Conservation (phyloP, 2,329 filamentous ascomycete species). For the Botryosphaeria dothidea region DNA sequence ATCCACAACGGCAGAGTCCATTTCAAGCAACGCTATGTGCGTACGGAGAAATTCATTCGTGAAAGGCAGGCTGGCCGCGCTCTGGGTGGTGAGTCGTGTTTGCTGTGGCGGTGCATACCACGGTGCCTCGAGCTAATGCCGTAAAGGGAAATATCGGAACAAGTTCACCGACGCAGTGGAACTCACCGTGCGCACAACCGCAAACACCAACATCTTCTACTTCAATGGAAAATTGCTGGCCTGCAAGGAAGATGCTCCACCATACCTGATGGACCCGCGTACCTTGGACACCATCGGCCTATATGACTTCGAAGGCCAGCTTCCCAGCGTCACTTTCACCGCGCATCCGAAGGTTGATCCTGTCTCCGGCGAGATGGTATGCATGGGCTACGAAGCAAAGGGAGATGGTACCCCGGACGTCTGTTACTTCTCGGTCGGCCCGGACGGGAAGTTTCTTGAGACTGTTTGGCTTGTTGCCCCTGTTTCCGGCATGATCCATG, state of each 20-base stretch:
- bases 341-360: slow-evolving; percentile 27
- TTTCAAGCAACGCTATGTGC: slow-evolving; percentile 41
- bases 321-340: slow-evolving; percentile 22
- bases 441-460: slow-evolving; percentile 33
- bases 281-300: slow-evolving; percentile 11
- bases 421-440: slow-evolving; percentile 35
- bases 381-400: slow-evolving; percentile 38
- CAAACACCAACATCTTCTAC: slow-evolving; percentile 26
- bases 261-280: slow-evolving; percentile 23
- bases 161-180: slow-evolving; percentile 41
- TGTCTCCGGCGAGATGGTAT: slow-evolving; percentile 22
- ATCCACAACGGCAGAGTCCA: slow-evolving; percentile 36
- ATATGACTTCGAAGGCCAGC: slow-evolving; percentile 22
- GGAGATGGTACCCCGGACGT: slow-evolving; percentile 43
- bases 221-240: slow-evolving; percentile 22
- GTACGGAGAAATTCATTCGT: slow-evolving; percentile 43
- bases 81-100: slow-evolving; percentile 28
- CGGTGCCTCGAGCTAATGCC: not conserved
- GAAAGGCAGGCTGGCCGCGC: slow-evolving; percentile 41
- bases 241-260: slow-evolving; percentile 24
- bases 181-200: slow-evolving; percentile 36
- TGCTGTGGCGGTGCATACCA: too few relatives aligned
- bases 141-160: slow-evolving; percentile 39
- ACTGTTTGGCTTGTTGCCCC: slow-evolving; percentile 38
- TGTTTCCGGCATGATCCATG: slow-evolving; percentile 44